Percentiles rank a stretch among this genome's conserved stretches.
These are phyloP conservation scores for Fusarium denticulatum DNA, from an alignment of 2,329 filamentous ascomycete species.

Conservation along the genomic window DNA sequence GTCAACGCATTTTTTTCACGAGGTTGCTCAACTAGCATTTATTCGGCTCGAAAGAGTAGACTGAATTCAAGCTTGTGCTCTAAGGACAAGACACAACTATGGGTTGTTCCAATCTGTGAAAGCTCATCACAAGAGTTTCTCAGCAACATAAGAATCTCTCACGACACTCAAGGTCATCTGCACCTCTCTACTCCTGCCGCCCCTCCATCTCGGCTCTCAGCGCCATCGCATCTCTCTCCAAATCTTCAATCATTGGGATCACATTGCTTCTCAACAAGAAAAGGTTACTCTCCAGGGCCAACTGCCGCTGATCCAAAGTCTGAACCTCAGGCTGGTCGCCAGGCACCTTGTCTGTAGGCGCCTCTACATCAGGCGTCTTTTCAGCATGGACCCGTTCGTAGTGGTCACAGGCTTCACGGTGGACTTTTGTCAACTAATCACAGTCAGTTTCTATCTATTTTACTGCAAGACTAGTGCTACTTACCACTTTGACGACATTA, in stretches of 20 bases:
- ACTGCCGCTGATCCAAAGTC: background rate
- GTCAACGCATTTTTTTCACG: background rate
- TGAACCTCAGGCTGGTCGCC: background rate
- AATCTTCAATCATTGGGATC: too few relatives aligned
- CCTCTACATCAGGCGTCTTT: rapidly evolving
- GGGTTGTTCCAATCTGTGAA: too few relatives aligned
- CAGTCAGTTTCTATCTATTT: background rate
- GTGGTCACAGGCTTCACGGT: too few relatives aligned
- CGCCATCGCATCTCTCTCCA: too few relatives aligned
- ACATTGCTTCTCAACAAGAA: background rate
- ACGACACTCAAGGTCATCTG: background rate
- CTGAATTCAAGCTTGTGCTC: rapidly evolving
- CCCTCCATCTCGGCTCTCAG: too few relatives aligned
- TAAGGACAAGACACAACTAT: background rate
- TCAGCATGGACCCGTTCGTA: background rate
- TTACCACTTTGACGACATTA: too few relatives aligned
- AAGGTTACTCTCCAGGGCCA: background rate
- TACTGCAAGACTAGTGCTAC: background rate
- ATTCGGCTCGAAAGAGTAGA: rapidly evolving
- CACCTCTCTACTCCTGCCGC: too few relatives aligned
- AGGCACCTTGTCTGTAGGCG: rapidly evolving
- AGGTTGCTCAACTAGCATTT: rapidly evolving
- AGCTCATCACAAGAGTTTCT: background rate
- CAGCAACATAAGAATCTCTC: background rate
- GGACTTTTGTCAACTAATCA: background rate